phyloP scores from a whole-genome alignment of 108 stramenopile genomes.

The Fragilariopsis cylindrus region DNA sequence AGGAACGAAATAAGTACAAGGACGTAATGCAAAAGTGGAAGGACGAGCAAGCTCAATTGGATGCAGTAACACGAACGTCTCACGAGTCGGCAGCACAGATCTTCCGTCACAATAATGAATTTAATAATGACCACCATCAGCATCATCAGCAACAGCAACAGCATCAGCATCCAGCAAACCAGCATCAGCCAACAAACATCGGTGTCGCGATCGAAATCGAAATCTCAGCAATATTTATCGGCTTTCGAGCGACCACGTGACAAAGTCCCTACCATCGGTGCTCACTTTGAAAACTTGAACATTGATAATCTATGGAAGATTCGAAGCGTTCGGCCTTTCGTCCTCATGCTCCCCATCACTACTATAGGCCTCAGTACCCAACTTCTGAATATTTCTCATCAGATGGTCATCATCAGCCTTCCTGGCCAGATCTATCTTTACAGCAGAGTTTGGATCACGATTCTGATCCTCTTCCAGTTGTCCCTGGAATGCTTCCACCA shows the following conservation, averaged over 20 bases:
- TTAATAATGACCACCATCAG: background rate
- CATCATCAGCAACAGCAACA: conserved; percentile 16
- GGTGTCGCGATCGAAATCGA: background rate
- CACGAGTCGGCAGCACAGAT: conserved; percentile 28
- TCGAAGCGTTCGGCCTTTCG: conserved; percentile 2
- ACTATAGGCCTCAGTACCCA: conserved; percentile 10
- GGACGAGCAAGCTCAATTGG: conserved; percentile 41
- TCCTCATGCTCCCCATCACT: conserved; percentile 15
- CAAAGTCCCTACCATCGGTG: conserved; percentile 1
- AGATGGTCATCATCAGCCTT: background rate
- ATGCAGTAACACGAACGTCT: conserved; percentile 40
- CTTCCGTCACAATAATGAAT: conserved; percentile 22
- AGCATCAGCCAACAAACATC: background rate
- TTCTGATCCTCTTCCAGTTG: conserved; percentile 21
- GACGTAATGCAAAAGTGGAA: conserved; percentile 47
- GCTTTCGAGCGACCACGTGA: conserved; percentile 10
- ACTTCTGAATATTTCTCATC: conserved; percentile 8
- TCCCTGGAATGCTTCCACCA: conserved; percentile 14
- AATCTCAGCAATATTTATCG: conserved; percentile 10
- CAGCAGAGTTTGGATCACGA: conserved; percentile 20
- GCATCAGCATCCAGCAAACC: background rate
- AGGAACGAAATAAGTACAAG: conserved; percentile 62
- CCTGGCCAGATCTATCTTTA: conserved; percentile 5
- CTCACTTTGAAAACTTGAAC: conserved; percentile 11
- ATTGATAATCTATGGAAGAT: conserved; percentile 3